Evolutionary conservation across 2,329 filamentous ascomycete species (phyloP).

Genomic region (Claviceps spartinae): DNA sequence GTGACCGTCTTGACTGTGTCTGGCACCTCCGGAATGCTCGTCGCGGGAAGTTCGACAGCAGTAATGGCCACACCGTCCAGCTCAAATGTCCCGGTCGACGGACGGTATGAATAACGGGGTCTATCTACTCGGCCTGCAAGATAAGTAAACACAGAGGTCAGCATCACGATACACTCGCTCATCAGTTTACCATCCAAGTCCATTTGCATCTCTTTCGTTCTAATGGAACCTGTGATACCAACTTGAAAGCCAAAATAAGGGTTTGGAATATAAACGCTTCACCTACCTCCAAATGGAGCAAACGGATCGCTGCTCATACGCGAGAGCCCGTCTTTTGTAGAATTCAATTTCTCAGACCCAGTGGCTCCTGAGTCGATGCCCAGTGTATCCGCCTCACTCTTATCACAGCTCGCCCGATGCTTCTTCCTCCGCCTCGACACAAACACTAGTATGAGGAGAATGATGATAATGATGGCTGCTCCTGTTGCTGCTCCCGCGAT

Average conservation of each 20-base stretch:
- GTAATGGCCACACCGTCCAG: slow-evolving; percentile 22
- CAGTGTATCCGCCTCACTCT: slow-evolving; percentile 6
- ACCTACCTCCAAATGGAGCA: slow-evolving; percentile 31
- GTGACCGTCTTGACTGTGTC: neutral
- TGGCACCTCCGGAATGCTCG: slow-evolving; percentile 6
- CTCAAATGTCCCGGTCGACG: slow-evolving; percentile 20
- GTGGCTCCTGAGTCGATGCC: neutral
- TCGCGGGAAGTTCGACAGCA: slow-evolving; percentile 21
- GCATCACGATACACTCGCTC: too few species aligned
- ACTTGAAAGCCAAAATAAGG: too few species aligned
- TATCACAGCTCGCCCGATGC: slow-evolving; percentile 2
- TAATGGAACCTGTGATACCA: too few species aligned
- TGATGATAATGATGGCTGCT: slow-evolving; percentile 13
- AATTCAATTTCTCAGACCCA: neutral
- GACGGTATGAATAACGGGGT: slow-evolving; percentile 14
- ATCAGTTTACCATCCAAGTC: neutral
- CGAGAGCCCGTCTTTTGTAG: slow-evolving; percentile 12
- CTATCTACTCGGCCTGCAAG: slow-evolving; percentile 20
- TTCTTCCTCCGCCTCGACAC: slow-evolving; percentile 10
- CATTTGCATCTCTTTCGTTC: neutral
- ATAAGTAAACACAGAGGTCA: neutral
- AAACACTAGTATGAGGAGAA: slow-evolving; percentile 13
- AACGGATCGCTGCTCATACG: slow-evolving; percentile 21
- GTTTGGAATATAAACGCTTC: neutral
- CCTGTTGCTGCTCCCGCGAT: slow-evolving; percentile 22